Percentiles rank a stretch among this genome's conserved stretches.
These are phyloP conservation scores for Saccharomyces hybrid DNA, from an alignment of 1,139 yeast genomes.

Conservation along the genomic window DNA sequence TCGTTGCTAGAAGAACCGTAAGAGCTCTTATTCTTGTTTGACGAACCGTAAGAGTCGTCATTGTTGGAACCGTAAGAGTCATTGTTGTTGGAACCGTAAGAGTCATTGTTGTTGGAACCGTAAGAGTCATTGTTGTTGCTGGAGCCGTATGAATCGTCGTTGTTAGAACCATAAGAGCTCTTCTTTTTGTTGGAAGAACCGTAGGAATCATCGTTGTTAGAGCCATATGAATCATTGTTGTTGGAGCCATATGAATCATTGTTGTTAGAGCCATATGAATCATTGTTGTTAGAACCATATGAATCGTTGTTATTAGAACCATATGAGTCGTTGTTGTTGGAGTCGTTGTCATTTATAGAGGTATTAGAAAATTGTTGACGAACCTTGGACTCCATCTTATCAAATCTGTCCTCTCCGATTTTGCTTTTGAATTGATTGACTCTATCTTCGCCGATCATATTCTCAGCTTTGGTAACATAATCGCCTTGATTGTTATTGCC, in stretches of 20 bases:
- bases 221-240: conserved; percentile 8
- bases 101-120: conserved; percentile 11
- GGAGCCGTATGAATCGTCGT: conserved; percentile 18
- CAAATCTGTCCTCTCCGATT: conserved; percentile 25
- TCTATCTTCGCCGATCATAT: conserved; percentile 21
- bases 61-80: conserved; percentile 20
- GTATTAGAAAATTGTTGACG: conserved; percentile 24
- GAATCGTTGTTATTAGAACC: conserved; percentile 13
- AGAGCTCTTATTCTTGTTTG: conserved; percentile 13
- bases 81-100: conserved; percentile 12
- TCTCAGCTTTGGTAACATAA: conserved; percentile 20
- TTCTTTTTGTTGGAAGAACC: conserved; percentile 10
- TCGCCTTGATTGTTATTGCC: conserved; percentile 10
- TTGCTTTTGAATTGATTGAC: conserved; percentile 17
- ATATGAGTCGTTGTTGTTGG: conserved; percentile 7
- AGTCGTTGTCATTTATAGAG: conserved; percentile 17
- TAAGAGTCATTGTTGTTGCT: conserved; percentile 10
- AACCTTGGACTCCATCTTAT: conserved; percentile 21
- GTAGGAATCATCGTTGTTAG: conserved; percentile 15
- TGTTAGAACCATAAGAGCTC: conserved; percentile 23
- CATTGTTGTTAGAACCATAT: conserved; percentile 18
- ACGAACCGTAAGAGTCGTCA: conserved; percentile 18
- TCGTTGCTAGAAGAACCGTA: conserved; percentile 11
- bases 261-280: conserved; percentile 15
- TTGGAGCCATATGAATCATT: conserved; percentile 8